phyloP scores from a whole-genome alignment of 495 filamentous ascomycete genomes.

The Jackrogersella multiformis region DNA sequence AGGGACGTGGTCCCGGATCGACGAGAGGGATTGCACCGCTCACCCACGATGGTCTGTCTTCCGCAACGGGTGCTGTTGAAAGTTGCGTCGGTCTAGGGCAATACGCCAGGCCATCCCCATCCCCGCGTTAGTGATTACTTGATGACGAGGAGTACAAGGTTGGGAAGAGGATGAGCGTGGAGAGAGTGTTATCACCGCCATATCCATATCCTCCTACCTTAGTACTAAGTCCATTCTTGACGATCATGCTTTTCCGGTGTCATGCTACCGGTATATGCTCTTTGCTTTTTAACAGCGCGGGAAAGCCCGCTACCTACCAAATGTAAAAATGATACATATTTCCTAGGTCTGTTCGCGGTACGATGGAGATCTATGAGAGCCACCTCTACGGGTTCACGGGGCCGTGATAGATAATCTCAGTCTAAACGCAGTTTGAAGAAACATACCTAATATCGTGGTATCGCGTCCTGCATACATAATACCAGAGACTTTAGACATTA shows the following conservation, averaged over 20 bases:
- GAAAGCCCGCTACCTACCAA: constrained; percentile 25
- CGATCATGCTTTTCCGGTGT: constrained; percentile 19
- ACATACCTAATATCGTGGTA: constrained; percentile 31
- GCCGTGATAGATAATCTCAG: constrained; percentile 15
- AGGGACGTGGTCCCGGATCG: constrained; percentile 41
- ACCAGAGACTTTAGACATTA: constrained; percentile 23
- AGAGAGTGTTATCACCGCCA: constrained; percentile 15
- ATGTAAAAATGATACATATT: constrained; percentile 4
- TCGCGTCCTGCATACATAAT: constrained; percentile 31
- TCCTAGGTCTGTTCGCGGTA: constrained; percentile 2
- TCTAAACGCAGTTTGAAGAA: constrained; percentile 10
- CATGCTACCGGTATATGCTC: constrained; percentile 2
- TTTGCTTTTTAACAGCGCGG: constrained; percentile 1
- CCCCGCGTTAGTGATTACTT: constrained; percentile 38
- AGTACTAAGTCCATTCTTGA: constrained; percentile 11
- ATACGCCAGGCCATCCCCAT: constrained; percentile 24
- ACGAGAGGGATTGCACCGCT: constrained; percentile 23
- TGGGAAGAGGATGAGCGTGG: constrained; percentile 19
- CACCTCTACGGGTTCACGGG: constrained; percentile 5
- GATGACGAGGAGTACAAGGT: constrained; percentile 9
- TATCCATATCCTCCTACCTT: constrained; percentile 8
- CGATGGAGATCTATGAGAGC: neutral
- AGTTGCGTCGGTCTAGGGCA: constrained; percentile 29
- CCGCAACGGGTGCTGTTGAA: constrained; percentile 18
- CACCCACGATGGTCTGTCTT: constrained; percentile 28